Percentiles rank a stretch among this genome's conserved stretches.
phyloP scores from a whole-genome alignment of 441 rosid species.

The Biscutella auriculata region DNA sequence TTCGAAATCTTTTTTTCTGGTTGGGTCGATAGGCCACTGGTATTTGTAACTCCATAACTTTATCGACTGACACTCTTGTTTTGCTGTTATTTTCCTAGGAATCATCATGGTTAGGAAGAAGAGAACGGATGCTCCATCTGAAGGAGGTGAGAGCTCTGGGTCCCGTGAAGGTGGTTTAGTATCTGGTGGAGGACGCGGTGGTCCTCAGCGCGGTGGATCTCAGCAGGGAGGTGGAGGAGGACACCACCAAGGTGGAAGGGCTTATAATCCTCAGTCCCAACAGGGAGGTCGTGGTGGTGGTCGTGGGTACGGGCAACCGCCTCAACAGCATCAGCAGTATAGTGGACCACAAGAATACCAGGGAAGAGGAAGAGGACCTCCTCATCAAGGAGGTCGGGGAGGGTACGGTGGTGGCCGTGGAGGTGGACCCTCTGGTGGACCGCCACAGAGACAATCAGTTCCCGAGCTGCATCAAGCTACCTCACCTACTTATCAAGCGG shows the following conservation, averaged over 20 bases:
- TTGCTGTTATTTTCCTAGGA: background rate
- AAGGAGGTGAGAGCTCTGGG: slow-evolving; percentile 48
- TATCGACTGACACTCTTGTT: background rate
- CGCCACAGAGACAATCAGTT: slow-evolving; percentile 42
- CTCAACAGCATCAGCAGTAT: slow-evolving; percentile 34
- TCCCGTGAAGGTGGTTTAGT: slow-evolving; percentile 31
- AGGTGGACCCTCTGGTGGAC: slow-evolving; percentile 39
- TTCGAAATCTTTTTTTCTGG: background rate
- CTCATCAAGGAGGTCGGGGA: slow-evolving; percentile 59
- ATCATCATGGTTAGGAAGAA: slow-evolving; percentile 68
- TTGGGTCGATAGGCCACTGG: too few relatives aligned
- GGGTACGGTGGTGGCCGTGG: slow-evolving; percentile 46
- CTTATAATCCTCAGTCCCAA: slow-evolving; percentile 31
- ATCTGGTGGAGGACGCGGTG: slow-evolving; percentile 36
- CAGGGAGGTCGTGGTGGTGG: slow-evolving; percentile 57
- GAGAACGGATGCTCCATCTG: slow-evolving; percentile 39
- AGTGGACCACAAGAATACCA: slow-evolving; percentile 51
- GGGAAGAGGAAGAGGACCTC: slow-evolving; percentile 62
- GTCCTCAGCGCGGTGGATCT: slow-evolving; percentile 28
- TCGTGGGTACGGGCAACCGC: slow-evolving; percentile 47
- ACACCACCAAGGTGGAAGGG: slow-evolving; percentile 35
- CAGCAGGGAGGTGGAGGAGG: slow-evolving; percentile 35
- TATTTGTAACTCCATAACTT: too few relatives aligned
- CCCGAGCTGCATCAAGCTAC: slow-evolving; percentile 99
- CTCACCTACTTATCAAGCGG: slow-evolving; percentile 44